Evolutionary conservation across 2,329 filamentous ascomycete species (phyloP).

Genomic region (Helotiales sp.): DNA sequence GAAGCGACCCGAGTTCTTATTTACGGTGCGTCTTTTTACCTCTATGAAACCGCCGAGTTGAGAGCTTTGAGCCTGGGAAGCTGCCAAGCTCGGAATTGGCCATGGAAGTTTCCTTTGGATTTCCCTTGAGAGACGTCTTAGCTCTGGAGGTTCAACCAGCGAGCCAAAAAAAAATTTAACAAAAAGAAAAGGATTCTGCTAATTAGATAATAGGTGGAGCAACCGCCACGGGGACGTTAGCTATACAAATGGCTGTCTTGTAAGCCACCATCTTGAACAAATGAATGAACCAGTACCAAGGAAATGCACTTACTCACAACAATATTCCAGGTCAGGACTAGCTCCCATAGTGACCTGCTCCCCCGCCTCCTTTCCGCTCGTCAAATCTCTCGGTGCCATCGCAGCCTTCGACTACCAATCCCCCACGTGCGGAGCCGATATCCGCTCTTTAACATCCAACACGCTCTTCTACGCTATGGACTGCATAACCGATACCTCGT

Average conservation of each 20-base stretch:
- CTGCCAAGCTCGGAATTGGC: too few relatives aligned
- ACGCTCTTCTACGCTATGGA: constrained; percentile 47
- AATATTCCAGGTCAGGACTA: neutral
- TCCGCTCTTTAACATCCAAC: constrained; percentile 47
- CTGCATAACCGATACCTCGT: constrained; percentile 43
- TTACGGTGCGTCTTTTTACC: constrained; percentile 41
- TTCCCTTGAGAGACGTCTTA: too few relatives aligned
- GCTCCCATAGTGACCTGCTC: constrained; percentile 45
- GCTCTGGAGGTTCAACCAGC: too few relatives aligned
- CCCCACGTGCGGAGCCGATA: constrained; percentile 42
- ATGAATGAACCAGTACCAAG: neutral
- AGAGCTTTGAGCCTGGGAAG: too few relatives aligned
- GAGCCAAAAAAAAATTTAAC: too few relatives aligned
- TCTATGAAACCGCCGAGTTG: too few relatives aligned
- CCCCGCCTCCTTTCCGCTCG: constrained; percentile 46
- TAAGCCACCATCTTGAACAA: constrained; percentile 24
- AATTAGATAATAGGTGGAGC: too few relatives aligned
- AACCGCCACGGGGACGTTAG: constrained; percentile 50
- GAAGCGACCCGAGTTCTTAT: too few relatives aligned
- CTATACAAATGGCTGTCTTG: constrained; percentile 49
- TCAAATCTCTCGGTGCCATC: constrained; percentile 48
- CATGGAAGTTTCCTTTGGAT: too few relatives aligned
- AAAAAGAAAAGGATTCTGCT: too few relatives aligned
- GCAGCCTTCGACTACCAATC: constrained; percentile 49
- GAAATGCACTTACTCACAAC: neutral